Evolutionary conservation across 495 filamentous ascomycete species (phyloP).

Genomic region (Sabuloglossum arenarium): DNA sequence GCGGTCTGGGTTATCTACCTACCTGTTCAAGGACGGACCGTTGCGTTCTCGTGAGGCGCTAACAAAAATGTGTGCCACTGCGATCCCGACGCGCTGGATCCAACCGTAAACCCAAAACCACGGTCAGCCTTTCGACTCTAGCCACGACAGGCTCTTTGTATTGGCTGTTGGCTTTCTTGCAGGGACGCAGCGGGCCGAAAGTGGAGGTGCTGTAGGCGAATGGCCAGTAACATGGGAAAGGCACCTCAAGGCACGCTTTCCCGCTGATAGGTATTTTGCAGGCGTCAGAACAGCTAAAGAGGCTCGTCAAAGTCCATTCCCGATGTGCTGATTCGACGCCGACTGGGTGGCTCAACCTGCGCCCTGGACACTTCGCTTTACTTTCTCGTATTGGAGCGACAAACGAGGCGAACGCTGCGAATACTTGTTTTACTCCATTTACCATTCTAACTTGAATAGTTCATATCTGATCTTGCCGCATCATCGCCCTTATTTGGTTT

Average conservation of each 20-base stretch:
- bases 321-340: background rate
- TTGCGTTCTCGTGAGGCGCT: background rate
- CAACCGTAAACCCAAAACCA: conserved; percentile 1
- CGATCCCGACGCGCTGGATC: background rate
- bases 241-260: background rate
- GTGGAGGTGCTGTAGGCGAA: background rate
- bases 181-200: conserved; percentile 1
- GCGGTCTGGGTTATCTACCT: background rate
- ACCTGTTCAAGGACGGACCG: background rate
- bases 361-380: background rate
- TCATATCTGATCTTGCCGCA: background rate
- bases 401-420: background rate
- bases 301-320: background rate
- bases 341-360: background rate
- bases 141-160: background rate
- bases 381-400: background rate
- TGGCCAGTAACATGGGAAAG: background rate
- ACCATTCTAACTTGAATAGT: background rate
- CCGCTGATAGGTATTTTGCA: background rate
- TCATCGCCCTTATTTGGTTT: background rate
- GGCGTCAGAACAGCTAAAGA: background rate
- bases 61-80: background rate
- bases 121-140: background rate
- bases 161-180: background rate
- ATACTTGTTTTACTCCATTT: background rate